These are phyloP conservation scores for Penicillium sp. DNA, from an alignment of 2,329 filamentous ascomycete genomes.

Conservation along the genomic window DNA sequence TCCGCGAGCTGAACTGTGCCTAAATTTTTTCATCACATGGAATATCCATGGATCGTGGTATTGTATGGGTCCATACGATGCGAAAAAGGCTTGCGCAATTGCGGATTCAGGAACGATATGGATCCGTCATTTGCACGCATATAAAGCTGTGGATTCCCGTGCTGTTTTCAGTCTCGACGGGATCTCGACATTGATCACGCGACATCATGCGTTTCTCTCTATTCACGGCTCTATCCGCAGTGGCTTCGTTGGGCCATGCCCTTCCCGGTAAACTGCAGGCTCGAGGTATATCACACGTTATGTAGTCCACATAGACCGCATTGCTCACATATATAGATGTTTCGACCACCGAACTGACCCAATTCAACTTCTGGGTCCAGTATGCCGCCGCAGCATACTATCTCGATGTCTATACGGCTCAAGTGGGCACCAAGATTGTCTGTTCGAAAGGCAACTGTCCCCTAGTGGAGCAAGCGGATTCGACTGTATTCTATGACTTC, in stretches of 20 bases:
- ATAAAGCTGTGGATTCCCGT: conserved; percentile 1
- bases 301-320: neutral
- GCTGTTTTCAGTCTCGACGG: neutral
- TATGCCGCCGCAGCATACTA: conserved; percentile 54
- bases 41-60: neutral
- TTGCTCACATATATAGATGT: conserved; percentile 13
- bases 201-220: conserved; percentile 14
- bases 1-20: neutral
- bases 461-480: conserved; percentile 36
- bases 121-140: neutral
- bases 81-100: neutral
- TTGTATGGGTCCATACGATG: neutral
- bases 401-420: conserved; percentile 44
- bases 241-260: conserved; percentile 8
- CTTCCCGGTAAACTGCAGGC: conserved; percentile 7
- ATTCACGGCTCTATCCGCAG: conserved; percentile 8
- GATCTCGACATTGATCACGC: neutral
- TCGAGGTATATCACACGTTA: conserved; percentile 10
- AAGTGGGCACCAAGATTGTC: conserved; percentile 39
- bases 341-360: conserved; percentile 6
- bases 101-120: neutral
- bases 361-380: conserved; percentile 49
- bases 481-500: conserved; percentile 45
- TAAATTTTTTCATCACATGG: neutral
- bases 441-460: conserved; percentile 48